Conservation (phyloP, 225 moss, liverwort and hornwort genomes). For the Asterella californica region DNA sequence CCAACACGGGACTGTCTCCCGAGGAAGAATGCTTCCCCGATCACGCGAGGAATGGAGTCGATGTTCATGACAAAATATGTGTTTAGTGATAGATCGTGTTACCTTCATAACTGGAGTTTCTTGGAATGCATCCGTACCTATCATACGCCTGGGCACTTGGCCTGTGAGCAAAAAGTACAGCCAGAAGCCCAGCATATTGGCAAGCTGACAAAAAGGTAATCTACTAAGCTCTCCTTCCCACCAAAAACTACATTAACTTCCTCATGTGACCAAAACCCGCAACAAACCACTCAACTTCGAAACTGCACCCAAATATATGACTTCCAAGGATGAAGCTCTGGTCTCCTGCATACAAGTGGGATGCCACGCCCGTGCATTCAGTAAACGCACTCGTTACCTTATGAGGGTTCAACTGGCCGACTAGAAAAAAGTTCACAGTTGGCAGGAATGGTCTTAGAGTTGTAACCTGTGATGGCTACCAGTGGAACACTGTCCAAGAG, state of each 20-base stretch:
- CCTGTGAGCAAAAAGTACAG: slow-evolving; percentile 27
- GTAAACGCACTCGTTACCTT: too few relatives aligned
- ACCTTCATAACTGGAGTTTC: slow-evolving; percentile 99
- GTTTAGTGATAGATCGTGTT: slow-evolving; percentile 89
- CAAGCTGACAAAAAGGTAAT: background rate
- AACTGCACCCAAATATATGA: background rate
- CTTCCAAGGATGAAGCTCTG: background rate
- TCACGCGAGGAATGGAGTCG: slow-evolving; percentile 90
- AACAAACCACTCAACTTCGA: background rate
- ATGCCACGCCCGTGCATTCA: background rate
- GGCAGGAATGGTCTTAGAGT: background rate
- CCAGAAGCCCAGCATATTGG: background rate
- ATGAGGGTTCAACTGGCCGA: too few relatives aligned
- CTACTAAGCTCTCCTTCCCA: too few relatives aligned
- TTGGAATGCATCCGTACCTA: slow-evolving; percentile 96
- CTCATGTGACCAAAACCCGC: too few relatives aligned
- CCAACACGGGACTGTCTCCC: slow-evolving; percentile 94
- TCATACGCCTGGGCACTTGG: slow-evolving; percentile 86
- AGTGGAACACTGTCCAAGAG: slow-evolving; percentile 89
- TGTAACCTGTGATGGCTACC: slow-evolving; percentile 78
- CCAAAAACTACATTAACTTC: too few relatives aligned
- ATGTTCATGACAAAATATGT: slow-evolving; percentile 92
- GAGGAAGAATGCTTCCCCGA: slow-evolving; percentile 95
- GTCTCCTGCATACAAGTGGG: background rate
- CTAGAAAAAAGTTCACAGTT: background rate